Base-by-base conservation (phyloP, 1,284 basidiomycete genomes). In the Singerocomus inundabilis region DNA sequence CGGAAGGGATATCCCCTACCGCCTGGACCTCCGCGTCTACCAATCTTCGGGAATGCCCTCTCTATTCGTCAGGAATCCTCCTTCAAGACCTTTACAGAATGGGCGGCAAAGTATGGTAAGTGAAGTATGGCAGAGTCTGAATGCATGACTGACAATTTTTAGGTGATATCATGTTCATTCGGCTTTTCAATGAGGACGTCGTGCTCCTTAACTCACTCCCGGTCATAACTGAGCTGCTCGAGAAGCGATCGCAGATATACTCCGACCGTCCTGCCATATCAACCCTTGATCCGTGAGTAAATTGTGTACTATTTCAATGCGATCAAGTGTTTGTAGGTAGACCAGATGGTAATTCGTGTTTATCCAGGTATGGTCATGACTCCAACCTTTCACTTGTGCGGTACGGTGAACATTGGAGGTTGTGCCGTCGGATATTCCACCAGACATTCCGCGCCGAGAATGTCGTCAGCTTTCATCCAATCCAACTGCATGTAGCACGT, bases 141-240 rank as follows among this genome's bases (percentile, higher is more conserved):
- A 44, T 26, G 15, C 1, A 15, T 28, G 10, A 21, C 37, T 50
- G 8, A 60, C 5, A 4, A 29, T 32, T n/a, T 13, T 4, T 26
- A 65, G 60, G 62, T 15, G 60, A 62, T 36, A 44, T 64, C 6
- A 34, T 64, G 31, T 58, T 60, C 18, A 33, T 47, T 21, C 51
- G 52, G 31, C 46, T 62, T 18, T 36, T 65, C 40, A 52, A 39
- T 15, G 49, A 40, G 46, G 60, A 65, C 11, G 55, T 63, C 7
- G 40, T 62, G 2, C 39, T 61, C 34, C 31, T 64, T 15, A 64
- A 62, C 21, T 51, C 59, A 0, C 37, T 21, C 16, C 44, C 48
- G 3, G 53, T 48, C 4, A 44, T 47, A 4, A 26, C 21, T n/a
- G 57, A 62, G 1, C 30, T 63, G 5, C 48, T 61, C 5, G 60